Evolutionary conservation across 1,284 basidiomycete species (phyloP).

Genomic region (Rhodotorula mucilaginosa): DNA sequence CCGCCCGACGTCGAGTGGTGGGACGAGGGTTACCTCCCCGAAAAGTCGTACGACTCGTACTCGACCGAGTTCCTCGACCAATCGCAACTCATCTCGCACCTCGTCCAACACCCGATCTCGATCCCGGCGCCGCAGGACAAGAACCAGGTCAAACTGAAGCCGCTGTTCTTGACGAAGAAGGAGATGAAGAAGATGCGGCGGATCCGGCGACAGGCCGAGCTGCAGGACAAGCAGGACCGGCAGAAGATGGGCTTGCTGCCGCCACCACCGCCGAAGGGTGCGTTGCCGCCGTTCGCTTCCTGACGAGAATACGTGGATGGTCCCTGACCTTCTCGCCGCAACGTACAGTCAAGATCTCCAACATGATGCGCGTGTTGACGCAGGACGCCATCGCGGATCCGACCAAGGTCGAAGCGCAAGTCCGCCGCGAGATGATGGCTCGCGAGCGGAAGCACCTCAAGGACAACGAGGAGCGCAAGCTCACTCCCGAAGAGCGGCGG

Average conservation of each 20-base stretch:
- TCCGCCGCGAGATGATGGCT: constrained; percentile 86
- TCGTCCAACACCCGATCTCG: constrained; percentile 95
- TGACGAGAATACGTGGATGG: constrained; percentile 1
- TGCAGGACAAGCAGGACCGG: constrained; percentile 92
- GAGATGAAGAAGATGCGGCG: constrained; percentile 97
- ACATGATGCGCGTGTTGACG: constrained; percentile 96
- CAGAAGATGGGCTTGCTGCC: constrained; percentile 94
- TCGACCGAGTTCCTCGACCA: constrained; percentile 59
- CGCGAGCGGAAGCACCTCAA: constrained; percentile 86
- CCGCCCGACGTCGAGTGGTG: constrained; percentile 96
- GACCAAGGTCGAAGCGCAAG: constrained; percentile 92
- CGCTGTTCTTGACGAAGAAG: constrained; percentile 82
- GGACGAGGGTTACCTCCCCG: constrained; percentile 83
- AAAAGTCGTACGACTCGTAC: constrained; percentile 74
- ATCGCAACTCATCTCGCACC: constrained; percentile 67
- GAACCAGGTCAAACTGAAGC: constrained; percentile 69
- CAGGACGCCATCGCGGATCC: constrained; percentile 96
- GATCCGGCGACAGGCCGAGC: constrained; percentile 78
- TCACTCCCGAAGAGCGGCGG: constrained; percentile 82
- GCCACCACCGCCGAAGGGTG: constrained; percentile 91
- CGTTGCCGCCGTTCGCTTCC: constrained; percentile 26
- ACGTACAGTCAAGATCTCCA: constrained; percentile 77
- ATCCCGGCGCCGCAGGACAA: constrained; percentile 88
- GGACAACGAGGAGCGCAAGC: constrained; percentile 82
- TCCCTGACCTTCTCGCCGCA: constrained; percentile 32